A percentile compares a stretch with the other conserved stretches of the same genome.
phyloP scores from a whole-genome alignment of 768 basidiomycete genomes.

The Xerocomellus amylosporus region DNA sequence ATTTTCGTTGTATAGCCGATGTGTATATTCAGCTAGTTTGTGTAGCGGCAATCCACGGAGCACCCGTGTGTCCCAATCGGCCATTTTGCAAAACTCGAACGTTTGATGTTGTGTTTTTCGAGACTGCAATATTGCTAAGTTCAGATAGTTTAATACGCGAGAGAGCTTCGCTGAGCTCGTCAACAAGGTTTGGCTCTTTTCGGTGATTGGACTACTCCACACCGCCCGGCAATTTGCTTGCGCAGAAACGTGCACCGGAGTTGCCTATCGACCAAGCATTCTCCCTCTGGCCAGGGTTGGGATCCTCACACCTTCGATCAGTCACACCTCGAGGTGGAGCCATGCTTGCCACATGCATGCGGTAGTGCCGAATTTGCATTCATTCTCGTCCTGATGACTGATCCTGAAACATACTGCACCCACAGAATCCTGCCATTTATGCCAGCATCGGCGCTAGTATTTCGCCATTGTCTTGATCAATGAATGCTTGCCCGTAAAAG shows the following conservation, averaged over 20 bases:
- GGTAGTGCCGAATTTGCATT: slow-evolving; percentile 30
- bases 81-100: slow-evolving; percentile 2
- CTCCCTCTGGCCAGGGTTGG: slow-evolving; percentile 19
- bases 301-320: slow-evolving; percentile 33
- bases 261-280: slow-evolving; percentile 14
- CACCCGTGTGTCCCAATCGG: slow-evolving; percentile 10
- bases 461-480: slow-evolving; percentile 18
- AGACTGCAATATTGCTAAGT: slow-evolving; percentile 15
- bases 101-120: slow-evolving; percentile 8
- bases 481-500: slow-evolving; percentile 7
- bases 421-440: slow-evolving; percentile 24
- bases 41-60: slow-evolving; percentile 6
- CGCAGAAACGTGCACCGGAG: slow-evolving; percentile 20
- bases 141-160: slow-evolving; percentile 23
- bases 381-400: slow-evolving; percentile 26
- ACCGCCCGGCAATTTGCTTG: slow-evolving; percentile 24
- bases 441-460: slow-evolving; percentile 20
- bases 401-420: slow-evolving; percentile 18
- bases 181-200: slow-evolving; percentile 25
- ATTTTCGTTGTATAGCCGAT: slow-evolving; percentile 8
- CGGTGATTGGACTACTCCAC: slow-evolving; percentile 29
- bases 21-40: background rate
- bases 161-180: slow-evolving; percentile 30
- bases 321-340: slow-evolving; percentile 36
- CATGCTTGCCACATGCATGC: slow-evolving; percentile 33